Base-by-base conservation (phyloP, 768 basidiomycete species). In the Trametes punicea region DNA sequence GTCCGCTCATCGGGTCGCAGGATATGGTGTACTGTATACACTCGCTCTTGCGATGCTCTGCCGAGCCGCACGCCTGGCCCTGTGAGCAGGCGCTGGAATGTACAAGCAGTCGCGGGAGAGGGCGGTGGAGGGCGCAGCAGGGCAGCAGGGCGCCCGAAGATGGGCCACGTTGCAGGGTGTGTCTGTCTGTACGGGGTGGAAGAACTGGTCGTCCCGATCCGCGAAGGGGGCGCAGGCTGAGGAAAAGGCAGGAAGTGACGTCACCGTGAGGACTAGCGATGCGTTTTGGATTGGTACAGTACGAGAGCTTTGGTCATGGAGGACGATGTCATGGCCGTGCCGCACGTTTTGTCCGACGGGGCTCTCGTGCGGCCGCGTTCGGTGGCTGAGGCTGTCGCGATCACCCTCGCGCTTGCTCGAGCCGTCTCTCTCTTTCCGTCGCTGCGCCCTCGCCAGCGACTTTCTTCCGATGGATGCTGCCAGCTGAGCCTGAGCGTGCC, bases 221-320 rank as follows among this genome's bases (percentile, higher is more conserved):
- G 51, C 42, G 44, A 45, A 27, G 44, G 41, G 33, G 40, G 27
- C 6, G 10, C 21, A 34, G 25, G 23, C 20, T n/a, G 34, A 18
- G 52, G 34, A n/a, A 41, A n/a, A n/a, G n/a, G n/a, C n/a, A n/a
- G n/a, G n/a, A n/a, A 34, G 52, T 54, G 52, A 54, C 52, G 52
- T 54, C 52, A 54, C n/a, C 20, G 25, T 44, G 11, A 46, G 52
- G 52, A 54, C 46, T 54, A 34, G 52, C 52, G 52, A 44, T 54
- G 52, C 30, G 21, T 36, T n/a, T 44, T 31, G 42, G 25, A 51
- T 27, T 45, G 51, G 39, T 54, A 46, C 34, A 23, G n/a, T n/a
- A n/a, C n/a, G n/a, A n/a, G 42, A 36, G 33, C 16, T 13, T 21
- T 13, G 47, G 10, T 34, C 27, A 18, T n/a, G 30, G 13, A 42